These are phyloP conservation scores for Pholiota adiposa DNA, from an alignment of 1,284 basidiomycete species.

Conservation along the genomic window DNA sequence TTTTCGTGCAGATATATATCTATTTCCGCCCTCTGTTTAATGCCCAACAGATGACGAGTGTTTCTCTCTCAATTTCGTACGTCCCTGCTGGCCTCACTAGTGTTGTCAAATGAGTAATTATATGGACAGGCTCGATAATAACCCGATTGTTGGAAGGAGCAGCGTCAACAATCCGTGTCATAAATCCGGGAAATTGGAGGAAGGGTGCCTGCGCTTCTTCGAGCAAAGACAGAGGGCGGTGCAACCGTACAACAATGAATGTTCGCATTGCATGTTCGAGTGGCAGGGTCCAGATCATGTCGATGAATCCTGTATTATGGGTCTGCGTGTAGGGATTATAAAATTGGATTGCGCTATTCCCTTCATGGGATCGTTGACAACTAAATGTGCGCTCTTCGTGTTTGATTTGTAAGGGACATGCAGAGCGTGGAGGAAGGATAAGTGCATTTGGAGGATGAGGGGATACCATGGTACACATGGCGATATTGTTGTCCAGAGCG, in stretches of 20 bases:
- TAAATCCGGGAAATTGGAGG: slow-evolving; percentile 1
- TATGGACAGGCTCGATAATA: slow-evolving; percentile 26
- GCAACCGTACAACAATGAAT: slow-evolving; percentile 24
- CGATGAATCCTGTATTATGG: slow-evolving; percentile 24
- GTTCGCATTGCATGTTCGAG: slow-evolving; percentile 19
- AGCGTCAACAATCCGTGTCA: slow-evolving; percentile 19
- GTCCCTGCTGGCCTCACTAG: slow-evolving; percentile 20
- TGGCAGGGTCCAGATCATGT: slow-evolving; percentile 22
- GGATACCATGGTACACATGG: slow-evolving; percentile 12
- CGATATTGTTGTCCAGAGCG: slow-evolving; percentile 15
- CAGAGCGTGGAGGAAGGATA: slow-evolving; percentile 24
- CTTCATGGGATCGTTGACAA: slow-evolving; percentile 21
- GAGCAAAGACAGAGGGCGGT: slow-evolving; percentile 14
- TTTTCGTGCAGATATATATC: too few relatives aligned
- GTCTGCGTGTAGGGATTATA: slow-evolving; percentile 10
- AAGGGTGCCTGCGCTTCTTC: slow-evolving; percentile 20
- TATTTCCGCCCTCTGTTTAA: background rate
- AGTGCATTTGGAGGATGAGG: slow-evolving; percentile 17
- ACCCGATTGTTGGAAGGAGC: slow-evolving; percentile 3
- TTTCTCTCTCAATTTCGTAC: slow-evolving; percentile 17
- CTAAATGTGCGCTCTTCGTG: slow-evolving; percentile 22
- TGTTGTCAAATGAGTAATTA: slow-evolving; percentile 26
- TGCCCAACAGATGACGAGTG: background rate
- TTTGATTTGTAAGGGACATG: slow-evolving; percentile 12
- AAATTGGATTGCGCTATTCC: slow-evolving; percentile 30